These are phyloP conservation scores for Fusarium sp. DNA, from an alignment of 2,329 filamentous ascomycete species.

Conservation along the genomic window DNA sequence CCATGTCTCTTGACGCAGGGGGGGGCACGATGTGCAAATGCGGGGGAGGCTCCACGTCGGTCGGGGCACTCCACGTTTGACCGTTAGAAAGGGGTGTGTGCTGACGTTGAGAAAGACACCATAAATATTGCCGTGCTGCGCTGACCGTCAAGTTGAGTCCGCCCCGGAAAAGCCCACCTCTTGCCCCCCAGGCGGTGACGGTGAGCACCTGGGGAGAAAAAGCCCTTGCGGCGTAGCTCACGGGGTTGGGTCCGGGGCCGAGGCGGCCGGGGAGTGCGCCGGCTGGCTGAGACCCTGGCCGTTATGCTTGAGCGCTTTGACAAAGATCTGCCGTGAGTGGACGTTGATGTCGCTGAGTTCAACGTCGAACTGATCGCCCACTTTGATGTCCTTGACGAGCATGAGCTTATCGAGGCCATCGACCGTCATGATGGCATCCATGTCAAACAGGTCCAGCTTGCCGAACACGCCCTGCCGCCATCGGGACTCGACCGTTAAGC, in stretches of 20 bases:
- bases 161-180: background rate
- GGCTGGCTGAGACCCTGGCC: slow-evolving; percentile 13
- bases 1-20: slow-evolving; percentile 35
- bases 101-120: slow-evolving; percentile 16
- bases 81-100: slow-evolving; percentile 15
- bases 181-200: slow-evolving; percentile 5
- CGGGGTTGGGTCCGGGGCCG: slow-evolving; percentile 27
- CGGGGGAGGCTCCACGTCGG: slow-evolving; percentile 32
- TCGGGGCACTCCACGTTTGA: slow-evolving; percentile 23
- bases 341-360: slow-evolving; percentile 63
- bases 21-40: slow-evolving; percentile 29
- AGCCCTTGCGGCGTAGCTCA: slow-evolving; percentile 27
- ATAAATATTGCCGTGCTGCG: background rate
- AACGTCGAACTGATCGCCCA: slow-evolving; percentile 64
- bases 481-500: slow-evolving; percentile 56
- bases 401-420: slow-evolving; percentile 50
- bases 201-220: background rate
- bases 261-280: slow-evolving; percentile 27
- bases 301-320: slow-evolving; percentile 52
- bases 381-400: slow-evolving; percentile 53
- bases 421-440: slow-evolving; percentile 53
- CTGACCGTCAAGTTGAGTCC: background rate
- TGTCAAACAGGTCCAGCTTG: slow-evolving; percentile 60
- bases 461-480: slow-evolving; percentile 50
- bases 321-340: slow-evolving; percentile 54